Base-by-base conservation (phyloP, 306 rosid species). In the Alnus glutinosa region DNA sequence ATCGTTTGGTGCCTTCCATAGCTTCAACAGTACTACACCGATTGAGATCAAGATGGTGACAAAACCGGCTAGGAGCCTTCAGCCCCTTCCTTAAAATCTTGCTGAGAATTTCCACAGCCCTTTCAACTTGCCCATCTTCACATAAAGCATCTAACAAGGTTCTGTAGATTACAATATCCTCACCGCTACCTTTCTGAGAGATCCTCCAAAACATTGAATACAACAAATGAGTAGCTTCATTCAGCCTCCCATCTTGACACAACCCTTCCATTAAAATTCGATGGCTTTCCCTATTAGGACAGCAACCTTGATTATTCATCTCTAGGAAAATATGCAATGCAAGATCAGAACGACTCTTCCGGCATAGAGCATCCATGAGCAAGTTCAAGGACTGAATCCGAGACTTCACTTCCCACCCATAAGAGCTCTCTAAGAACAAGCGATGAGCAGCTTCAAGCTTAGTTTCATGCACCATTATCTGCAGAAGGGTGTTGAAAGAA, bases 201-300 rank as follows among this genome's bases (percentile, higher is more conserved):
- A 88, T 88, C 82, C 89, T 88, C 91, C 91, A 85, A 78, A 88
- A 88, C 91, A 88, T 88, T 18, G 89, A 88, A 76, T 88, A 88
- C 46, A 88, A 83, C 71, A 88, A 79, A 85, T 88, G 91, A 42
- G 78, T 88, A 11, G 89, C 91, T 77, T 88, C 91, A 62, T 83
- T 82, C 10, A 88, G 81, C 81, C 89, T 88, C 81, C 72, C 62
- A 64, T 88, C 91, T n/a, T 70, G 77, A 49, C 91, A 88, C 83
- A 88, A 78, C 7, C 89, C 91, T 78, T 83, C 80, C 91, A 85
- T 88, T 84, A 85, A 32, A 50, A 81, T 78, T 4, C 75, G 74
- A 78, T 88, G 81, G 18, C 91, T 88, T 10, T 85, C 87, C 77
- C 89, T 85, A 76, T 85, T 67, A 47, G 91, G 91, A 23, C 75